Evolutionary conservation across 2,329 filamentous ascomycete genomes (phyloP).

Genomic region (Elsinoe ampelina): DNA sequence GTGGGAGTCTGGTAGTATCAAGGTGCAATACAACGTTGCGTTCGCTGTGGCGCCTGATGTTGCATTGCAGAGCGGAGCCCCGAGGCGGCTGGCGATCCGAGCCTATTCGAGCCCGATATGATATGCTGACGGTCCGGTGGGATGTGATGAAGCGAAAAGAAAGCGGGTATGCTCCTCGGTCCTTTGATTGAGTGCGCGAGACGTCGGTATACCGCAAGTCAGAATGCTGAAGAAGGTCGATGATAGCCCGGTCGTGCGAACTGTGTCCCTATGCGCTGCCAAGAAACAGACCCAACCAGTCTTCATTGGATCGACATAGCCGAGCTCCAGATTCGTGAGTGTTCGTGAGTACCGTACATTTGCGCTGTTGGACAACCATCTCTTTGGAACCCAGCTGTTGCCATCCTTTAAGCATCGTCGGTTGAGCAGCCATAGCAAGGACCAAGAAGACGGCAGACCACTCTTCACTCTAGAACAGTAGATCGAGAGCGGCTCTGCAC

Average conservation of each 20-base stretch:
- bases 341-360: not conserved
- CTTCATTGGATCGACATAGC: not conserved
- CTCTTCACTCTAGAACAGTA: no score
- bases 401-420: not conserved
- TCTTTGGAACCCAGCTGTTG: not conserved
- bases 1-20: not conserved
- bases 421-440: no score
- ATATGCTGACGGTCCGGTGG: not conserved
- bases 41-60: constrained; percentile 6
- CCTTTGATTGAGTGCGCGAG: no score
- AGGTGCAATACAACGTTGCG: constrained; percentile 10
- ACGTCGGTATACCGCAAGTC: no score
- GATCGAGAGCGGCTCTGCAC: not conserved
- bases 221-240: not conserved
- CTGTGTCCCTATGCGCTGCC: not conserved
- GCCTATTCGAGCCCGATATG: not conserved
- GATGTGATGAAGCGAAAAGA: no score
- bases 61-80: constrained; percentile 13
- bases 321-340: not conserved
- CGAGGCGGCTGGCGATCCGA: constrained; percentile 2
- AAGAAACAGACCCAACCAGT: not conserved
- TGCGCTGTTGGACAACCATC: not conserved
- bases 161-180: no score
- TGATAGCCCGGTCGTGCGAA: not conserved
- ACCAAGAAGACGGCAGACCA: no score